These are phyloP conservation scores for Coprinopsis sp. DNA, from an alignment of 768 basidiomycete species.

Conservation along the genomic window DNA sequence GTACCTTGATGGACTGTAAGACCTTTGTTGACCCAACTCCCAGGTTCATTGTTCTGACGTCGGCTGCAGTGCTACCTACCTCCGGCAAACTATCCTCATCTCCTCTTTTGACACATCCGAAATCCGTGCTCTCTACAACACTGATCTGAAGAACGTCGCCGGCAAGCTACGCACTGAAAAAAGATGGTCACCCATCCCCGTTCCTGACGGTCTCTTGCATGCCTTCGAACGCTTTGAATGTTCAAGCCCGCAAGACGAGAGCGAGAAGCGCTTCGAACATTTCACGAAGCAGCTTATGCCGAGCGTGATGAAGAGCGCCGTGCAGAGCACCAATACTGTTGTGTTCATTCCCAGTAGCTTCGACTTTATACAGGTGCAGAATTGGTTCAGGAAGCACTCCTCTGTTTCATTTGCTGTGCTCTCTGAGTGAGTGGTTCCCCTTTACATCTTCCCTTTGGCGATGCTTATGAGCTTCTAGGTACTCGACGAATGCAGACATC, in stretches of 20 bases:
- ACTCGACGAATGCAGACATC: slow-evolving; percentile 91
- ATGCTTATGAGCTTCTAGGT: slow-evolving; percentile 40
- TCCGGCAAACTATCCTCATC: slow-evolving; percentile 87
- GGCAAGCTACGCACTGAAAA: slow-evolving; percentile 75
- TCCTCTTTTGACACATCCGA: slow-evolving; percentile 90
- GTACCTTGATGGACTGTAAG: slow-evolving; percentile 91
- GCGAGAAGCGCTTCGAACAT: slow-evolving; percentile 80
- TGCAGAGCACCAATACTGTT: slow-evolving; percentile 83
- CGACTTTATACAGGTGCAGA: slow-evolving; percentile 90
- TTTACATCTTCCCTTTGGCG: background rate
- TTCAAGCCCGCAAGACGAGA: slow-evolving; percentile 65
- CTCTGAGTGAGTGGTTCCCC: slow-evolving; percentile 64
- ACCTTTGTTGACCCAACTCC: background rate
- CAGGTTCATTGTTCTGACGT: background rate
- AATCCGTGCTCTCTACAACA: slow-evolving; percentile 73
- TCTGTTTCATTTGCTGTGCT: slow-evolving; percentile 76
- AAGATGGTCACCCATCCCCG: slow-evolving; percentile 66
- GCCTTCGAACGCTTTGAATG: slow-evolving; percentile 74
- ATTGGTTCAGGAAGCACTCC: slow-evolving; percentile 71
- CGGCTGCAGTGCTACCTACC: slow-evolving; percentile 63
- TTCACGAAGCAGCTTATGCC: slow-evolving; percentile 88
- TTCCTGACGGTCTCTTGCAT: slow-evolving; percentile 76
- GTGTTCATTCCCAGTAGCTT: slow-evolving; percentile 94
- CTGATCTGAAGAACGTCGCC: slow-evolving; percentile 71
- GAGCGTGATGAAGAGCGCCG: slow-evolving; percentile 81